Evolutionary conservation across 208 protist species (phyloP).

Genomic region (Blastocrithidia nonstop): DNA sequence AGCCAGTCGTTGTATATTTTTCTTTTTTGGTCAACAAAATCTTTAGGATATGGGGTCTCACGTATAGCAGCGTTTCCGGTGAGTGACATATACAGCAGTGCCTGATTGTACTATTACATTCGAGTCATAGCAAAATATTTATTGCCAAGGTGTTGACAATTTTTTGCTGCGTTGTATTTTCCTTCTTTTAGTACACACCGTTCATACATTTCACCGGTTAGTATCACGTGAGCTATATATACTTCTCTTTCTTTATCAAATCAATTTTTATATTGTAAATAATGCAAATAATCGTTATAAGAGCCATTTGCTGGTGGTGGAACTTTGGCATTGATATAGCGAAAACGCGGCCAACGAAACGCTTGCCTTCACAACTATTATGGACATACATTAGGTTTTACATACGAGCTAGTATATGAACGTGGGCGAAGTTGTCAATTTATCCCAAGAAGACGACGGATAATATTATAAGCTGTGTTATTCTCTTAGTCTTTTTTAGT

Average conservation of each 20-base stretch:
- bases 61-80: slow-evolving; percentile 72
- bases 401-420: slow-evolving; percentile 56
- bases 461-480: slow-evolving; percentile 30
- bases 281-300: slow-evolving; percentile 79
- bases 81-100: slow-evolving; percentile 74
- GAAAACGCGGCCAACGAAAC: slow-evolving; percentile 64
- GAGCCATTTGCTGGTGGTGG: slow-evolving; percentile 60
- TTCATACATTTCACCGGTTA: slow-evolving; percentile 59
- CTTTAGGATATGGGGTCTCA: slow-evolving; percentile 67
- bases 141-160: slow-evolving; percentile 67
- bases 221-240: slow-evolving; percentile 57
- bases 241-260: slow-evolving; percentile 65
- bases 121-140: slow-evolving; percentile 73
- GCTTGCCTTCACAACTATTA: slow-evolving; percentile 72
- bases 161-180: slow-evolving; percentile 81
- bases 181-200: slow-evolving; percentile 68
- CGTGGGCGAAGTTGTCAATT: slow-evolving; percentile 32
- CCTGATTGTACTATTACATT: slow-evolving; percentile 71
- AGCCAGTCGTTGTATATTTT: slow-evolving; percentile 84
- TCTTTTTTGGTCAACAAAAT: slow-evolving; percentile 76
- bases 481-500: slow-evolving; percentile 15
- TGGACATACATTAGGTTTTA: slow-evolving; percentile 61
- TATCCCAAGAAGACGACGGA: slow-evolving; percentile 48
- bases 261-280: slow-evolving; percentile 71
- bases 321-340: slow-evolving; percentile 76